Evolutionary conservation across 2,329 filamentous ascomycete genomes (phyloP), one percentile per base, ranked within the genome.

Genomic region (Eurotiales sp.): DNA sequence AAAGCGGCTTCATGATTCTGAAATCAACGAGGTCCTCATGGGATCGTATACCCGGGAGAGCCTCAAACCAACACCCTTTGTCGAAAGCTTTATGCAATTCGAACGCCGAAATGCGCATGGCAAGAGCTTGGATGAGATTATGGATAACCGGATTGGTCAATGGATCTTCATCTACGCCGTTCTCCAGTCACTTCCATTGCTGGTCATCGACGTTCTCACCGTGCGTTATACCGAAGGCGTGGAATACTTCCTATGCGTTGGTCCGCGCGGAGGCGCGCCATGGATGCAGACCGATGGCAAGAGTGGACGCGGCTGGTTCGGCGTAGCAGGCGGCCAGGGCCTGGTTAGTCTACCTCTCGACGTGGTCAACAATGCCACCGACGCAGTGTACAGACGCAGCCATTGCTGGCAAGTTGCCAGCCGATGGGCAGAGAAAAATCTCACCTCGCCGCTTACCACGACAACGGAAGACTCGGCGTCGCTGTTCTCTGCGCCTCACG

Each of bases 21-120:
- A 96, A 62, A 78, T 91, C 39, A 82, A 83, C 14, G 79, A 86
- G 17, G 78, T 96, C 29, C 72, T 96, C n/a, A 84, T 86, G 64
- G 85, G 85, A 55, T 86, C 87, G 0, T 91, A 91, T 71, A 95
- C 96, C 58, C 80, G 83, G 40, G 88, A 92, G 58, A 83, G 84
- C 1, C 81, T 77, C 59, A 71, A 70, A 40, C 68, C 73, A 14
- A 76, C 73, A 1, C 59, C 68, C 1, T 77, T 75, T 56, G 68
- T 77, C 25, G 72, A 77, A 55, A 66, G 68, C 25, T 77, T 76
- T 51, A 73, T 75, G 67, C 66, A 71, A 41, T 76, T 75, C 51
- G 75, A 77, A 58, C 70, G 75, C 8, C 69, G 69, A 25, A 65
- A 59, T 15, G 73, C 69, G 8, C 64, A 69, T 29, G 72, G 72